Percentiles rank a stretch among this genome's conserved stretches.
Evolutionary conservation across 495 filamentous ascomycete species (phyloP).

Genomic region (Thermothielavioides terrestris): DNA sequence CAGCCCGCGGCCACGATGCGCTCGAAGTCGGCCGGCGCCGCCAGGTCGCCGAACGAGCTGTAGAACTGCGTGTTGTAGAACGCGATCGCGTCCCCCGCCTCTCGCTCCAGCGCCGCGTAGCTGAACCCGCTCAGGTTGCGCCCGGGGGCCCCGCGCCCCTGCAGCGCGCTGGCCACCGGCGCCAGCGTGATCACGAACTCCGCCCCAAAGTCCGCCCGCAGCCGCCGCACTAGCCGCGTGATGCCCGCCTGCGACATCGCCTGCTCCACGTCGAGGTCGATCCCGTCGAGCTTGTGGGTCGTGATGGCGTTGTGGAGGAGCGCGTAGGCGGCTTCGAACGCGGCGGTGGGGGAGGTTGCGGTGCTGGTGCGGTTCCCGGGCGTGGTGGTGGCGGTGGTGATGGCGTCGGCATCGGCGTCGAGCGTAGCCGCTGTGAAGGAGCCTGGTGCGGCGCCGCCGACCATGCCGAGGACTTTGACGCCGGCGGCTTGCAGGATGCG

Average conservation of each 20-base stretch:
- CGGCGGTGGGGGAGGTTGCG: conserved; percentile 43
- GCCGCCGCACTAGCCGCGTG: conserved; percentile 58
- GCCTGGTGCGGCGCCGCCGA: conserved; percentile 70
- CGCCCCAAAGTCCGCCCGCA: conserved; percentile 62
- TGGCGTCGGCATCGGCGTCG: conserved; percentile 43
- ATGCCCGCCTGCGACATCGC: conserved; percentile 61
- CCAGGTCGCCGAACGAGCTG: conserved; percentile 66
- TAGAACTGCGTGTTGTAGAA: conserved; percentile 89
- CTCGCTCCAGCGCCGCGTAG: conserved; percentile 54
- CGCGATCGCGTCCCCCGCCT: conserved; percentile 33
- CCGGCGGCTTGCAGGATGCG: conserved; percentile 48
- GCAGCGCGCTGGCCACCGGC: conserved; percentile 66
- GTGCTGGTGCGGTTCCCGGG: conserved; percentile 55
- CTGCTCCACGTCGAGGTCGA: conserved; percentile 84
- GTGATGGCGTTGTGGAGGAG: conserved; percentile 54
- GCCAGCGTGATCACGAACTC: conserved; percentile 68
- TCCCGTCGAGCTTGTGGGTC: conserved; percentile 51
- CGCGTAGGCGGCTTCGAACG: conserved; percentile 60
- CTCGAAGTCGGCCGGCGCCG: conserved; percentile 49
- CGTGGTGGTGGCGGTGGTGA: conserved; percentile 43
- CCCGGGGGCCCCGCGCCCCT: conserved; percentile 19
- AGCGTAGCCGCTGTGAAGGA: conserved; percentile 48
- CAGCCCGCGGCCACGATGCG: conserved; percentile 54
- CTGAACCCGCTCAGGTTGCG: conserved; percentile 67
- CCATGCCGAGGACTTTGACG: conserved; percentile 70